Conservation (phyloP, 345 rosid species). For the Eutrema heterophyllum region DNA sequence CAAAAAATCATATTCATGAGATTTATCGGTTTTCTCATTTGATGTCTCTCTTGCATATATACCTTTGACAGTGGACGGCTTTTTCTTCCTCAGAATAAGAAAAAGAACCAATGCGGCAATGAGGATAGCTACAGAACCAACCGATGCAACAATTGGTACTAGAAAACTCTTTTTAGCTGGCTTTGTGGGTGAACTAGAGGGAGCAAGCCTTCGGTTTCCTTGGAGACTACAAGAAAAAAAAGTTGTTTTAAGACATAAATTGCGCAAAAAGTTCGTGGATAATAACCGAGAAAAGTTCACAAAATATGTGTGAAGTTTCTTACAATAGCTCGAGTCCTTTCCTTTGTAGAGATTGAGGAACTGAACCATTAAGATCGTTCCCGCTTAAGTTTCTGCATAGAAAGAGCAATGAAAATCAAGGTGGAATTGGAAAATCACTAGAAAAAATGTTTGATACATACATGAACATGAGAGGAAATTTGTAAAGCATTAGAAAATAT, state of each 20-base stretch:
- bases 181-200: not conserved
- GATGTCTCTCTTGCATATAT: not conserved
- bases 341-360: conserved; percentile 35
- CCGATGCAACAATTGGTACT: conserved; percentile 8
- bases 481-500: not conserved
- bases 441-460: too few species aligned
- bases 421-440: too few species aligned
- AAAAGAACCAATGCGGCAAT: conserved; percentile 1
- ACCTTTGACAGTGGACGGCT: not conserved
- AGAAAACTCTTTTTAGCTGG: not conserved
- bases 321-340: conserved; percentile 13
- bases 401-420: not conserved
- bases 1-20: not conserved
- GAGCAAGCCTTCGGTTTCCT: conserved; percentile 2
- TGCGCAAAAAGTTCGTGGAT: too few species aligned
- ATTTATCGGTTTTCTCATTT: not conserved
- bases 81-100: conserved; percentile 19
- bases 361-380: conserved; percentile 39
- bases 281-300: not conserved
- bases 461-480: too few species aligned
- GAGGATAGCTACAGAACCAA: not conserved
- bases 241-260: too few species aligned
- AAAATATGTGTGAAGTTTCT: not conserved
- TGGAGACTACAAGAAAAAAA: not conserved
- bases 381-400: conserved; percentile 38